Base-by-base conservation (phyloP, 2,329 filamentous ascomycete species). In the Didymella arachidicola region DNA sequence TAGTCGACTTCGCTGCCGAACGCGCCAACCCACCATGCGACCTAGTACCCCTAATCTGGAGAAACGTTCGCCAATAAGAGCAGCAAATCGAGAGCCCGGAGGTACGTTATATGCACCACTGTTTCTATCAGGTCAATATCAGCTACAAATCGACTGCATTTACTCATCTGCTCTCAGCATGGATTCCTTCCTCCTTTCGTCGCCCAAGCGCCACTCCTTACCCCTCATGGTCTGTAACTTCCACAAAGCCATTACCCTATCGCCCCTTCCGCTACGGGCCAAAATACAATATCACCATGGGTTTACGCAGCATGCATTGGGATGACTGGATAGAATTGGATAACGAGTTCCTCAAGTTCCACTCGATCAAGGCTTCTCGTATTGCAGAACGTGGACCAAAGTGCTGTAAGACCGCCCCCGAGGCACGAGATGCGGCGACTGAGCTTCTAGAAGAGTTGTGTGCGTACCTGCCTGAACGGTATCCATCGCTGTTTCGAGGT, bases 251-350 rank as follows among this genome's bases (percentile, higher is more conserved):
- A 0, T 83, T 92, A 0, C 89, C 89, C 0, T 94, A 94, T 77
- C 85, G 91, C 6, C 89, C 91, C 0, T 94, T 94, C 75, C 86
- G 89, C 66, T 86, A 92, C 72, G 90, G 91, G 0, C 90, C 90
- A 7, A 89, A 87, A 61, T 92, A 93, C 74, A 84, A 90, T 69
- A 83, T 91, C 57, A 93, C 88, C 1, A 90, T 93, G 88, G 90
- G 91, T 0, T 81, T 94, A 2, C 84, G 90, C n/a, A 84, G 81
- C 8, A 84, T 91, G 79, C 81, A 86, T 30, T 87, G 86, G 77
- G 84, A 89, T 52, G 87, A 92, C 56, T 93, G 91, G 91, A 92
- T 94, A 69, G 90, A 96, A 77, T 84, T 96, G 26, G 92, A 96
- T 77, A 93, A 90, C 70, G 84, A 93, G 45, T 96, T 86, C 73